Base-by-base conservation (phyloP, 768 basidiomycete genomes). In the Xanthoconium purpureum region DNA sequence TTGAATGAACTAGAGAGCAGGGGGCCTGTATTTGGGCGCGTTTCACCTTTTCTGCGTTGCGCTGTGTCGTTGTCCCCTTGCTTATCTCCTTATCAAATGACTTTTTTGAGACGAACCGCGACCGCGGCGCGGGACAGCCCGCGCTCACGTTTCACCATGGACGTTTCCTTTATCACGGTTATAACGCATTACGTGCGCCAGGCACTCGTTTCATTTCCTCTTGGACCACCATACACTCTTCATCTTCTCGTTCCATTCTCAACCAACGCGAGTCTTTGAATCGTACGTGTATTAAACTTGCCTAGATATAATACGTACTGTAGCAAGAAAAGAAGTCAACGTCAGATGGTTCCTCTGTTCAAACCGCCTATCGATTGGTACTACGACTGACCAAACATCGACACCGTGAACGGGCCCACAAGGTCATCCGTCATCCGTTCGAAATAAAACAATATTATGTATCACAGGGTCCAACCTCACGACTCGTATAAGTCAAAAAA, bases 381-480 rank as follows among this genome's bases (percentile, higher is more conserved):
- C 24, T 4, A 24, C 24, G 24, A 24, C 24, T 4, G 24, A 24
- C 4, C 24, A 24, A 24, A 24, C 24, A 24, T 35, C 33, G 33
- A 35, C 33, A 37, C 39, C 28, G 44, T n/a, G 10, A 13, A 18
- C 11, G 9, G 2, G 30, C 38, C 29, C 49, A 11, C 45, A 32
- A 45, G 15, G 35, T 47, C 33, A 13, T 47, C 14, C 24, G 24
- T 24, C 24, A 24, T 24, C 24, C 24, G 8, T 44, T 39, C n/a
- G 35, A 17, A 48, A 40, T 11, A 29, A 35, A 57, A 17, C 40
- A 29, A 35, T 52, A 53, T 39, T 52, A 51, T 48, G 43, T 62
- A 53, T 28, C 50, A 45, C n/a, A 13, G 12, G 29, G 40, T 50
- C 52, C 64, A 40, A 50, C 44, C 44, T 62, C 51, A n/a, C 11